phyloP scores from a whole-genome alignment of 257 asterid species.

The Ilex aquifolium region DNA sequence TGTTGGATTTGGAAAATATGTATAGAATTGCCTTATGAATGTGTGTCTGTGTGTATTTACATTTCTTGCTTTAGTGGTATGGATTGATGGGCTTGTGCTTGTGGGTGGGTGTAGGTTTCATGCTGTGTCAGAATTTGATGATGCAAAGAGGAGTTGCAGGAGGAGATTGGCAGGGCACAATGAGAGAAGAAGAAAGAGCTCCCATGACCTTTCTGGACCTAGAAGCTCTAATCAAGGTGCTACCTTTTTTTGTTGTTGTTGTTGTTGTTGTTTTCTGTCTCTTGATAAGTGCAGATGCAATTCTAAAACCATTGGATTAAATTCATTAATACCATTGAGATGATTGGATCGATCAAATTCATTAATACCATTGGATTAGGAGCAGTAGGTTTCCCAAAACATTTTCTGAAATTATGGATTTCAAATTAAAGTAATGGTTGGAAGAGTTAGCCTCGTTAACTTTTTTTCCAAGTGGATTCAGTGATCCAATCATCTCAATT shows the following conservation, averaged over 20 bases:
- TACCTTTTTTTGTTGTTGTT: not conserved
- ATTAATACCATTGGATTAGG: too few relatives aligned
- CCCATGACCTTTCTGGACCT: conserved; percentile 34
- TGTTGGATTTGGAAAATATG: too few relatives aligned
- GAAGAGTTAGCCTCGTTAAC: too few relatives aligned
- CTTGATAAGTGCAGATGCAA: not conserved
- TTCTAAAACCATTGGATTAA: too few relatives aligned
- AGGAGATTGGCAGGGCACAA: conserved; percentile 80
- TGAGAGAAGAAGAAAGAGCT: conserved; percentile 60
- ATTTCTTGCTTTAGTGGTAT: too few relatives aligned
- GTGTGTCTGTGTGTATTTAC: too few relatives aligned
- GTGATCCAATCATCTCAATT: too few relatives aligned
- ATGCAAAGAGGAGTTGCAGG: conserved; percentile 66
- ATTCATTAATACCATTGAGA: too few relatives aligned
- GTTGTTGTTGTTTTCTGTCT: not conserved
- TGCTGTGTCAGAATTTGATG: conserved; percentile 51
- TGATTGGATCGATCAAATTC: too few relatives aligned
- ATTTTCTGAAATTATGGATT: not conserved
- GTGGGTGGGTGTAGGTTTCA: conserved; percentile 44
- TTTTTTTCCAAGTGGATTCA: too few relatives aligned
- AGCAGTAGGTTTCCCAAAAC: too few relatives aligned
- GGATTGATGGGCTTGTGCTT: not conserved
- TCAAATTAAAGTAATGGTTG: not conserved
- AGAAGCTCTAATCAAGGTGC: conserved; percentile 41
- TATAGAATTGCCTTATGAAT: too few relatives aligned